A percentile compares a stretch with the other conserved stretches of the same genome.
Conservation (phyloP, 176 grass and related monocot species). For the Otatea glauca region DNA sequence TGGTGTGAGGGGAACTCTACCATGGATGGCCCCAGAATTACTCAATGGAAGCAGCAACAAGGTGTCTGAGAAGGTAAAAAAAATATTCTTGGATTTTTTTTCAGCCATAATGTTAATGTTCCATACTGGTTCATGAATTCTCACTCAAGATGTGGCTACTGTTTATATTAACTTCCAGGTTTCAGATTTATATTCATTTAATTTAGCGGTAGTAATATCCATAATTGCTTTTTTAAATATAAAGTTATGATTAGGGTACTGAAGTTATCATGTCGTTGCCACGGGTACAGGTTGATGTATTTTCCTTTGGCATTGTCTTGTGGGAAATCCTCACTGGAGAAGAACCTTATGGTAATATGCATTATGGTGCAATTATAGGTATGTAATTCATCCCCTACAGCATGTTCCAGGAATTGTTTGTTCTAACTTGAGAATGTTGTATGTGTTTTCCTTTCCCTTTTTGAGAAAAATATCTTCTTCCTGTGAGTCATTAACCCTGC, state of each 20-base stretch:
- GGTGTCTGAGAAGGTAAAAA: constrained; percentile 85
- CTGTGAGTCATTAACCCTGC: not conserved
- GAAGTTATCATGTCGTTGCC: not conserved
- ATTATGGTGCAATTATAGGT: constrained; percentile 96
- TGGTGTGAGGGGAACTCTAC: constrained; percentile 83
- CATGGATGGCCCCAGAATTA: constrained; percentile 92
- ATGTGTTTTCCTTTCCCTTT: not conserved
- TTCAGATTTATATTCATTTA: constrained; percentile 18
- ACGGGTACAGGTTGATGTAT: constrained; percentile 78
- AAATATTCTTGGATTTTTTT: constrained; percentile 29
- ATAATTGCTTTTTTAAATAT: constrained; percentile 11
- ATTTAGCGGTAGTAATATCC: not conserved
- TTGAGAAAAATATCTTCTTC: constrained; percentile 2
- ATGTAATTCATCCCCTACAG: constrained; percentile 6
- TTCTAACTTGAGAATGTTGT: not conserved
- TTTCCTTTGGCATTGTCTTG: constrained; percentile 91
- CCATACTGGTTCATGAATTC: not conserved
- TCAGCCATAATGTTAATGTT: not conserved
- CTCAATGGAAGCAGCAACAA: constrained; percentile 89
- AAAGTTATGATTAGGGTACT: not conserved
- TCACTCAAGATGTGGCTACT: not conserved
- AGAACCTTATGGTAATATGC: constrained; percentile 94
- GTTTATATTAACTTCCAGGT: not conserved
- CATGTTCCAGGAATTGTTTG: constrained; percentile 12
- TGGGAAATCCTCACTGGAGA: constrained; percentile 93